Percentiles rank a stretch among this genome's conserved stretches.
Evolutionary conservation across 768 basidiomycete species (phyloP).

Genomic region (Collybia mongolica): DNA sequence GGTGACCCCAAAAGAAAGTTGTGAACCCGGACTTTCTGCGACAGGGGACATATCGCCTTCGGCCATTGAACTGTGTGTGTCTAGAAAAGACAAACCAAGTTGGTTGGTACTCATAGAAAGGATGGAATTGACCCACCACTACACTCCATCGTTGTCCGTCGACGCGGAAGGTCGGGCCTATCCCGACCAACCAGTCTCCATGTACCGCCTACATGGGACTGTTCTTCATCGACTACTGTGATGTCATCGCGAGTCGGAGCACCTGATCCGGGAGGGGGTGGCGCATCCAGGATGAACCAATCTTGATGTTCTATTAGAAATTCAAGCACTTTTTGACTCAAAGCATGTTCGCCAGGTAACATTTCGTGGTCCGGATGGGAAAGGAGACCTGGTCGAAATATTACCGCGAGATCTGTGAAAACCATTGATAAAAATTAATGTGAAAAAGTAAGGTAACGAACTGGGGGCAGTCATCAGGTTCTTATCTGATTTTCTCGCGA

Average conservation of each 20-base stretch:
- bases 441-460: constrained; percentile 38
- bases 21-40: constrained; percentile 38
- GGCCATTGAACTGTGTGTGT: constrained; percentile 23
- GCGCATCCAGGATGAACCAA: constrained; percentile 88
- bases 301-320: constrained; percentile 97
- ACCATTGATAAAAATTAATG: background rate
- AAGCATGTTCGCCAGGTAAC: constrained; percentile 79
- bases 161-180: constrained; percentile 43
- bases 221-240: constrained; percentile 44
- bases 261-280: constrained; percentile 61
- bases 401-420: constrained; percentile 83
- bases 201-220: constrained; percentile 39
- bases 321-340: constrained; percentile 89
- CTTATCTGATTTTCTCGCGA: constrained; percentile 85
- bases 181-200: constrained; percentile 53
- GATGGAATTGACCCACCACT: constrained; percentile 25
- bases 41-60: constrained; percentile 47
- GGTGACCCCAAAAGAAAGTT: constrained; percentile 31
- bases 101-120: background rate
- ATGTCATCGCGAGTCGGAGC: constrained; percentile 35
- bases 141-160: constrained; percentile 56
- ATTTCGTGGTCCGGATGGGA: constrained; percentile 88
- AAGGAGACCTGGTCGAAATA: constrained; percentile 94
- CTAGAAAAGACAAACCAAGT: constrained; percentile 6
- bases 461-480: constrained; percentile 96